Evolutionary conservation across 805 yeast species (phyloP), one percentile per base, ranked within the genome.

Genomic region (Candida parachauliodes): DNA sequence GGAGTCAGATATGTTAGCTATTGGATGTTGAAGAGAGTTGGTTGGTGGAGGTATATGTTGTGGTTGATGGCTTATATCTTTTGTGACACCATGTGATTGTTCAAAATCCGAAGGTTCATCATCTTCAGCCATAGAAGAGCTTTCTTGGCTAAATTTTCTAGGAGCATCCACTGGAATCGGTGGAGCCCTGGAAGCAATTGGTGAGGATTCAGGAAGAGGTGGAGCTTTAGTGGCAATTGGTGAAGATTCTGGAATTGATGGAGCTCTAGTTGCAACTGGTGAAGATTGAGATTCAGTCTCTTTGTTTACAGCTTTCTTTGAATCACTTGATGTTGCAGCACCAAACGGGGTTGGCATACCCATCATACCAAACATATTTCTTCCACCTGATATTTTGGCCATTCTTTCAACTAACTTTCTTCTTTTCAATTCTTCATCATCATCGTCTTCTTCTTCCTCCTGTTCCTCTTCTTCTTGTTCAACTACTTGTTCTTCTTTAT

Each of bases 371-470:
- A 80, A 74, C 80, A 84, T 76, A 41, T 85, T 82, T 63, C 83
- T 74, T 4, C 88, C 88, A 15, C 96, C 95, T 0, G 97, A 84
- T 14, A 91, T 74, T 50, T 82, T 86, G n/a, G 98, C 98, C 96
- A 91, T 91, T 43, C 97, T 76, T 46, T 85, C 96, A 15, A 94
- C 81, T 37, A 91, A 68, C 5, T 82, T 86, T 33, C 82, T 74
- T 50, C 93, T 76, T 39, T 83, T 76, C 4, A 81, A 69, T 44
- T 84, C 93, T 53, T 85, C 94, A 29, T 78, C 84, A 36, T 84
- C 91, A 37, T 79, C 83, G 1, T 76, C 85, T 0, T 68, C 78
- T 2, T 70, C 78, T 1, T 67, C 78, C 0, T 66, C 78, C 0
- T 68, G 79, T 0, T 63, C 77, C 0, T 65, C 75, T 3, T 68